Percentiles rank a stretch among this genome's conserved stretches.
Conservation (phyloP, 345 rosid genomes). For the Salix koriyanagi region DNA sequence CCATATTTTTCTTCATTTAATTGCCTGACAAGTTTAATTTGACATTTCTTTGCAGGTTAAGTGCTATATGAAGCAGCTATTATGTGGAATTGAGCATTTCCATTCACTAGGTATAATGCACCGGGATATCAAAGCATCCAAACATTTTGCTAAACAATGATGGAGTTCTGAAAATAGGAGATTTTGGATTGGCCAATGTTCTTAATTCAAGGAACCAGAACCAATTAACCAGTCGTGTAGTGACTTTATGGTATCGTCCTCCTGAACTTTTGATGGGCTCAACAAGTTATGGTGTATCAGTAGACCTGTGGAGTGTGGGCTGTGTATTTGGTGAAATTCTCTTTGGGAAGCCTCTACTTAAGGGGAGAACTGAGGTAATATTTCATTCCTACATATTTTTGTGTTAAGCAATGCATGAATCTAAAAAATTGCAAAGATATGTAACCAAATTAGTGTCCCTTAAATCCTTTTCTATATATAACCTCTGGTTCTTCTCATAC, state of each 20-base stretch:
- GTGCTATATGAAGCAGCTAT: slow-evolving; percentile 77
- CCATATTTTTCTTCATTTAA: too few species aligned
- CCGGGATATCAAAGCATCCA: slow-evolving; percentile 68
- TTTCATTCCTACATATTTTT: not conserved
- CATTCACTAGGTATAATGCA: slow-evolving; percentile 67
- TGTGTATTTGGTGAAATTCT: slow-evolving; percentile 71
- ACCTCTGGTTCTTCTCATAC: not conserved
- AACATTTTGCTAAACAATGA: slow-evolving; percentile 69
- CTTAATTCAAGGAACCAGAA: slow-evolving; percentile 42
- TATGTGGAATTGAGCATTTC: slow-evolving; percentile 66
- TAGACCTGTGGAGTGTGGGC: slow-evolving; percentile 79
- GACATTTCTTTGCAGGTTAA: slow-evolving; percentile 38
- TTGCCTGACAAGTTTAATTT: not conserved
- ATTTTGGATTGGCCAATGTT: slow-evolving; percentile 69
- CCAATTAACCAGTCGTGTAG: slow-evolving; percentile 70
- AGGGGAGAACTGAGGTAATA: slow-evolving; percentile 75
- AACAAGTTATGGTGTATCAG: slow-evolving; percentile 58
- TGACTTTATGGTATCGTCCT: slow-evolving; percentile 80
- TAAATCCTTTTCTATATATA: not conserved
- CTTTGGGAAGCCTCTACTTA: slow-evolving; percentile 58
- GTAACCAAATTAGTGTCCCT: not conserved
- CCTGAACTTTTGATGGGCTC: slow-evolving; percentile 88
- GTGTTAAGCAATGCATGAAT: too few species aligned
- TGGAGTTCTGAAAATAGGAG: slow-evolving; percentile 64
- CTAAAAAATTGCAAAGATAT: too few species aligned